Percentiles rank a stretch among this genome's conserved stretches.
These are phyloP conservation scores for Sporothrix schenckii DNA, from an alignment of 2,329 filamentous ascomycete species.

Conservation along the genomic window DNA sequence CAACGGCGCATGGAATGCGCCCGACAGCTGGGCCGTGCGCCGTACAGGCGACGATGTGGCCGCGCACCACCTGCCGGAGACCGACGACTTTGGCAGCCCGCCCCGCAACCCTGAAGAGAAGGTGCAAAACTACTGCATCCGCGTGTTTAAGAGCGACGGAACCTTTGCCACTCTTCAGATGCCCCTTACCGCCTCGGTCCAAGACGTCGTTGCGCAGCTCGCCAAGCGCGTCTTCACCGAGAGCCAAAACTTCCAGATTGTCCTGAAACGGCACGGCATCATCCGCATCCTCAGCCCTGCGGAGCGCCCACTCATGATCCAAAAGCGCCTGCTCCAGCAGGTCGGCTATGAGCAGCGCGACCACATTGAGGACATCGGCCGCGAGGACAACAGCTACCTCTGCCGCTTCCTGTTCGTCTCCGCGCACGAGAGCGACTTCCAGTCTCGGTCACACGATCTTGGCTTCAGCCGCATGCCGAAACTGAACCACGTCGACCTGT, in stretches of 20 bases:
- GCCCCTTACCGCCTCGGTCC: slow-evolving; percentile 78
- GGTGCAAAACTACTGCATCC: slow-evolving; percentile 80
- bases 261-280: slow-evolving; percentile 89
- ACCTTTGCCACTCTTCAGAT: slow-evolving; percentile 93
- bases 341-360: slow-evolving; percentile 88
- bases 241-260: slow-evolving; percentile 90
- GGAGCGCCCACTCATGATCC: slow-evolving; percentile 85
- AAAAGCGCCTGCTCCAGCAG: slow-evolving; percentile 88
- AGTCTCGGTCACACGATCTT: slow-evolving; percentile 74
- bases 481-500: slow-evolving; percentile 90
- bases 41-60: slow-evolving; percentile 68
- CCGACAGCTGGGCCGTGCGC: slow-evolving; percentile 94
- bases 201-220: slow-evolving; percentile 84
- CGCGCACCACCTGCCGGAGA: slow-evolving; percentile 55
- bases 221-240: slow-evolving; percentile 95
- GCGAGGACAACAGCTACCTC: slow-evolving; percentile 96
- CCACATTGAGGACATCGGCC: slow-evolving; percentile 86
- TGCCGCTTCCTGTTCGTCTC: slow-evolving; percentile 95
- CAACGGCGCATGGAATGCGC: slow-evolving; percentile 80
- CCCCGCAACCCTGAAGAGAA: slow-evolving; percentile 70
- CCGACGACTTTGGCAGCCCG: slow-evolving; percentile 69
- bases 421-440: slow-evolving; percentile 80
- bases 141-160: slow-evolving; percentile 89
- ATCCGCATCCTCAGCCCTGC: slow-evolving; percentile 75
- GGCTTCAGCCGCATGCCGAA: slow-evolving; percentile 82